Evolutionary conservation across 2,329 filamentous ascomycete genomes (phyloP).

Genomic region (Spiromastix sp.): DNA sequence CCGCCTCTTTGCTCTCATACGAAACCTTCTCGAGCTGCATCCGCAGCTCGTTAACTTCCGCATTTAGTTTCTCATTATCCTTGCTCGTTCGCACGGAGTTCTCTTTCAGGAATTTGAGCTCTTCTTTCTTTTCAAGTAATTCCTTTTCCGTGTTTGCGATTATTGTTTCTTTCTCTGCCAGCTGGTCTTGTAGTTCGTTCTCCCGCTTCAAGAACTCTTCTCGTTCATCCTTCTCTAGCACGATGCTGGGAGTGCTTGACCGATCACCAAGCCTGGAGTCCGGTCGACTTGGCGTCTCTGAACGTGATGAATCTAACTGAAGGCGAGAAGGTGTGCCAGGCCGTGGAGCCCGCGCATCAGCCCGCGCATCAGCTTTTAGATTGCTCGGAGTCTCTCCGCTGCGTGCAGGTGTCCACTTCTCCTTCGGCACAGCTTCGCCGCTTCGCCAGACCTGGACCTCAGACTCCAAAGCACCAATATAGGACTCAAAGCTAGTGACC

Average conservation of each 20-base stretch:
- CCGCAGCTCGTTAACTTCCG: constrained; percentile 82
- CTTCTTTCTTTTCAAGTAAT: constrained; percentile 73
- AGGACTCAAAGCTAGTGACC: constrained; percentile 77
- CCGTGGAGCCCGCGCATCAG: constrained; percentile 34
- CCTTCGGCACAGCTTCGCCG: constrained; percentile 79
- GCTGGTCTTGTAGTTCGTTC: constrained; percentile 93
- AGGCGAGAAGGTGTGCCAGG: constrained; percentile 32
- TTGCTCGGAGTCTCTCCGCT: constrained; percentile 42
- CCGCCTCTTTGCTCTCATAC: constrained; percentile 93
- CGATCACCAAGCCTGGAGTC: constrained; percentile 66
- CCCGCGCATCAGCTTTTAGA: constrained; percentile 26
- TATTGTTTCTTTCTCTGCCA: constrained; percentile 82
- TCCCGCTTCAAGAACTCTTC: constrained; percentile 92
- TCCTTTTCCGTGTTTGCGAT: constrained; percentile 70
- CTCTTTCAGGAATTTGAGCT: constrained; percentile 75
- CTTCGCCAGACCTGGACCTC: constrained; percentile 81
- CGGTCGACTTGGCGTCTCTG: constrained; percentile 52
- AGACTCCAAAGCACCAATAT: constrained; percentile 70
- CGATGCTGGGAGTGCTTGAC: constrained; percentile 74
- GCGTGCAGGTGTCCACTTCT: constrained; percentile 68
- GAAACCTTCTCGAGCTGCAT: constrained; percentile 94
- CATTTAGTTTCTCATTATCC: constrained; percentile 77
- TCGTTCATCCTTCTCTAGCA: constrained; percentile 89
- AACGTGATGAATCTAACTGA: constrained; percentile 34
- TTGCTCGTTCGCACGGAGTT: constrained; percentile 73